Percentiles rank a stretch among this genome's conserved stretches.
Evolutionary conservation across 768 basidiomycete species (phyloP).

Genomic region (Mycena olivaceomarginata): DNA sequence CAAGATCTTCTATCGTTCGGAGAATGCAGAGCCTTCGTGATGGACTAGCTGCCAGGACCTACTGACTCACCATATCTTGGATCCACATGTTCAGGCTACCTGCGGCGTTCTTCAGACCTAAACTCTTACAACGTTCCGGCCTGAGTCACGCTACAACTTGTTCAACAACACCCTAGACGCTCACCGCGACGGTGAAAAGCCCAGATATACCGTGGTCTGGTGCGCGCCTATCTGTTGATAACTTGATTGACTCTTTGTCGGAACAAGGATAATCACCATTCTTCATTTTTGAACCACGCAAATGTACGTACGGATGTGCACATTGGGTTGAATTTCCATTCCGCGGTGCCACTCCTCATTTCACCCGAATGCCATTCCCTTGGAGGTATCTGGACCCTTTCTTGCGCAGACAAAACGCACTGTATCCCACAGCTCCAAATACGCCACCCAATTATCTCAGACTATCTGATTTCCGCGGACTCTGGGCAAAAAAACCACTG

Average conservation of each 20-base stretch:
- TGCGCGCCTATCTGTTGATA: constrained; percentile 8
- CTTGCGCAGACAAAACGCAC: constrained; percentile 1
- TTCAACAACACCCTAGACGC: background rate
- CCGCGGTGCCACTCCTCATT: background rate
- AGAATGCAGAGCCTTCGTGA: constrained; percentile 14
- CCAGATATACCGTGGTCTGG: background rate
- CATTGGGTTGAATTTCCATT: background rate
- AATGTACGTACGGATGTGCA: constrained; percentile 21
- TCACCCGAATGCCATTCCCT: constrained; percentile 3
- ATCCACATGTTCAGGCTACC: constrained; percentile 16
- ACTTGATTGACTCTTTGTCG: constrained; percentile 10
- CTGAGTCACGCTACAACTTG: constrained; percentile 1
- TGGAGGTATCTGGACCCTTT: constrained; percentile 21
- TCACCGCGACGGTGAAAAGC: background rate
- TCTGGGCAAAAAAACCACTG: background rate
- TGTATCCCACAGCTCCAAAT: constrained; percentile 10
- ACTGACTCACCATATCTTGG: constrained; percentile 7
- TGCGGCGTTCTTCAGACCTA: background rate
- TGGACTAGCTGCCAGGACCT: background rate
- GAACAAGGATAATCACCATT: constrained; percentile 12
- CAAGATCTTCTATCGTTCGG: constrained; percentile 17
- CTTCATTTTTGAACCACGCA: constrained; percentile 16
- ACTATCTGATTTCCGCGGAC: background rate
- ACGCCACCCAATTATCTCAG: background rate
- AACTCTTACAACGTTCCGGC: background rate